Conservation (phyloP, 371 early-diverging fungal genomes). For the Mucor irregularis region DNA sequence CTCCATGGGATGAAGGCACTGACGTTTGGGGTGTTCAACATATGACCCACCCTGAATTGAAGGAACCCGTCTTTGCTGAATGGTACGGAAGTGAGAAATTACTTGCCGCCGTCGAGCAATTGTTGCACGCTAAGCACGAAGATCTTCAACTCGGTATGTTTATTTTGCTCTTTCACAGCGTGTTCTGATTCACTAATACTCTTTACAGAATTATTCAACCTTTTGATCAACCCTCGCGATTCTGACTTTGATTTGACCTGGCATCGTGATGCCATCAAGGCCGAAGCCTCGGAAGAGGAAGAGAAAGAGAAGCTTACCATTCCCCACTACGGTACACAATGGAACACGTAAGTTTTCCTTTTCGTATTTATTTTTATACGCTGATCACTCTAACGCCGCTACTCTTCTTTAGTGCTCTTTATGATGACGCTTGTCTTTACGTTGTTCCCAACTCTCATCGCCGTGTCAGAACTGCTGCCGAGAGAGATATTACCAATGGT, state of each 20-base stretch:
- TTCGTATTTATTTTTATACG: not conserved
- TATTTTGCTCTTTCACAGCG: not conserved
- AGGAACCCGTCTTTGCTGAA: constrained; percentile 50
- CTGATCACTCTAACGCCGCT: not conserved
- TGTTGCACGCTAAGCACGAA: constrained; percentile 34
- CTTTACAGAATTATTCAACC: constrained; percentile 50
- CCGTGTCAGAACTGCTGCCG: constrained; percentile 45
- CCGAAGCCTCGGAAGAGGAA: constrained; percentile 39
- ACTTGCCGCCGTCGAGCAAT: constrained; percentile 43
- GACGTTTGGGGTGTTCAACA: constrained; percentile 61
- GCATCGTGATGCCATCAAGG: constrained; percentile 53
- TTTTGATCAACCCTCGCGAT: constrained; percentile 50
- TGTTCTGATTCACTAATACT: not conserved
- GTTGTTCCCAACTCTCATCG: constrained; percentile 54
- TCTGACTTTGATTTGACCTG: constrained; percentile 52
- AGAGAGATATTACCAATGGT: constrained; percentile 53
- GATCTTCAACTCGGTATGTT: constrained; percentile 49
- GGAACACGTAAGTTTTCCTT: constrained; percentile 43
- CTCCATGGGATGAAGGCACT: constrained; percentile 56
- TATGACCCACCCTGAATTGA: constrained; percentile 49
- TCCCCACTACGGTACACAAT: constrained; percentile 58
- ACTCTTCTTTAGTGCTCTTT: constrained; percentile 36
- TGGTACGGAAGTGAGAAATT: constrained; percentile 50
- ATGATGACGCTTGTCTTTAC: constrained; percentile 53
- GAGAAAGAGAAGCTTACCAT: constrained; percentile 41